A percentile compares a stretch with the other conserved stretches of the same genome.
These are phyloP conservation scores for Fusarium nodosum DNA, from an alignment of 2,329 filamentous ascomycete species.

Conservation along the genomic window DNA sequence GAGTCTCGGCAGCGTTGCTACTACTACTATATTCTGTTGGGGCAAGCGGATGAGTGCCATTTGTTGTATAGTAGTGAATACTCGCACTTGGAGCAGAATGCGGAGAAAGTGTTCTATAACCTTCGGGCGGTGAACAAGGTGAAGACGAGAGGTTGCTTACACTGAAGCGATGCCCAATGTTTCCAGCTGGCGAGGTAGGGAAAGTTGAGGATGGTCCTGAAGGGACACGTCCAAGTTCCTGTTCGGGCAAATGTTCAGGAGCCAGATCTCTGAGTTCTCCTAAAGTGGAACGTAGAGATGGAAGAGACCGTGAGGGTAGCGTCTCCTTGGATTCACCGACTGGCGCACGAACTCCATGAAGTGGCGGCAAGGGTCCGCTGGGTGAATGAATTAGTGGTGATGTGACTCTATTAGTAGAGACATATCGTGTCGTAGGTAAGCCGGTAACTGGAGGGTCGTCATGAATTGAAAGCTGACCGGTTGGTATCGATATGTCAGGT, in stretches of 20 bases:
- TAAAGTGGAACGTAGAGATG: conserved; percentile 57
- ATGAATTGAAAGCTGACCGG: conserved; percentile 53
- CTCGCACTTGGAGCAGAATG: conserved; percentile 58
- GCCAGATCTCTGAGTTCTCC: conserved; percentile 54
- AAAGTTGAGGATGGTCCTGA: conserved; percentile 48
- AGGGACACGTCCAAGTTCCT: conserved; percentile 49
- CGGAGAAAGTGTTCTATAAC: conserved; percentile 63
- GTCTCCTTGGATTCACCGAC: conserved; percentile 54
- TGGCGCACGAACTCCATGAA: conserved; percentile 56
- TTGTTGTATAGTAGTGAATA: conserved; percentile 55
- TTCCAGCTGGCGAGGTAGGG: conserved; percentile 53
- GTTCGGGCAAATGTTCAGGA: conserved; percentile 52
- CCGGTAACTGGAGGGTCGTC: conserved; percentile 49
- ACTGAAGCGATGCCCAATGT: conserved; percentile 50
- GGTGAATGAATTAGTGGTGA: conserved; percentile 45
- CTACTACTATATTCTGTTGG: conserved; percentile 61
- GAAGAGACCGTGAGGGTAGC: conserved; percentile 57
- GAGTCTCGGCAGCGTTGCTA: conserved; percentile 62
- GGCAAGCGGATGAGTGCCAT: conserved; percentile 53
- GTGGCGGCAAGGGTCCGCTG: conserved; percentile 54
- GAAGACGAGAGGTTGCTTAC: conserved; percentile 57
- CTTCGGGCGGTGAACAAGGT: conserved; percentile 65
- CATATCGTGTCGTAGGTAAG: conserved; percentile 25
- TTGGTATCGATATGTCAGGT: conserved; percentile 51
- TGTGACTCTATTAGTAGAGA: conserved; percentile 28